These are phyloP conservation scores for Fragaria ananassa DNA, from an alignment of 306 rosid species.

Conservation along the genomic window DNA sequence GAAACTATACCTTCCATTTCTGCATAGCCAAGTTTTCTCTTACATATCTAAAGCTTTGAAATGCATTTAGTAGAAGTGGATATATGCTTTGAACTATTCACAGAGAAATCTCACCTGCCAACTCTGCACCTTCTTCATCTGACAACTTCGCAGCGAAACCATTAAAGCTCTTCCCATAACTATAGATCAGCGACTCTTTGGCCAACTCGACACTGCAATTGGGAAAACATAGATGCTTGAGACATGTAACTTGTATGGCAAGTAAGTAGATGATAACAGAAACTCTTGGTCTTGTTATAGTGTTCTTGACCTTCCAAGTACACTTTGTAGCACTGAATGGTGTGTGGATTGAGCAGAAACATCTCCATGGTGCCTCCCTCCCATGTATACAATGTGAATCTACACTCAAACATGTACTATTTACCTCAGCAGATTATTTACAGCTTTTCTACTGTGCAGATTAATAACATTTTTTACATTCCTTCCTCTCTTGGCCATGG, in stretches of 20 bases:
- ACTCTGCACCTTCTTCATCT: slow-evolving; percentile 31
- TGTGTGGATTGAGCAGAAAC: slow-evolving; percentile 18
- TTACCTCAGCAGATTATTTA: background rate
- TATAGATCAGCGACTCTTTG: slow-evolving; percentile 33
- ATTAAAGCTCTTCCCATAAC: slow-evolving; percentile 37
- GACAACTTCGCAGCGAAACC: slow-evolving; percentile 38
- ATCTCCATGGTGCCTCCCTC: slow-evolving; percentile 17
- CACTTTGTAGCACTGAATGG: slow-evolving; percentile 26
- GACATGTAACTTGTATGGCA: background rate
- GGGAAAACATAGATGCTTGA: background rate
- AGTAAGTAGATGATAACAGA: background rate
- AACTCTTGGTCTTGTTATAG: background rate
- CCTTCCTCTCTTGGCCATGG: slow-evolving; percentile 31
- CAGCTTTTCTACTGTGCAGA: background rate
- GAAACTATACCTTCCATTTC: slow-evolving; percentile 33
- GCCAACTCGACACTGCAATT: slow-evolving; percentile 24
- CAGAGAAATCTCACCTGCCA: slow-evolving; percentile 18
- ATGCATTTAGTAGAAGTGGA: background rate
- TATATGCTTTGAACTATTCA: background rate
- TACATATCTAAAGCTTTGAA: background rate
- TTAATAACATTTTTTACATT: background rate
- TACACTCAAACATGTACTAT: background rate
- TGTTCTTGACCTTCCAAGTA: slow-evolving; percentile 32
- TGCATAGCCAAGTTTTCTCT: slow-evolving; percentile 5
- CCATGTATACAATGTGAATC: slow-evolving; percentile 36